These are phyloP conservation scores for Schizonepeta tenuifolia DNA, from an alignment of 257 asterid species.

Conservation along the genomic window DNA sequence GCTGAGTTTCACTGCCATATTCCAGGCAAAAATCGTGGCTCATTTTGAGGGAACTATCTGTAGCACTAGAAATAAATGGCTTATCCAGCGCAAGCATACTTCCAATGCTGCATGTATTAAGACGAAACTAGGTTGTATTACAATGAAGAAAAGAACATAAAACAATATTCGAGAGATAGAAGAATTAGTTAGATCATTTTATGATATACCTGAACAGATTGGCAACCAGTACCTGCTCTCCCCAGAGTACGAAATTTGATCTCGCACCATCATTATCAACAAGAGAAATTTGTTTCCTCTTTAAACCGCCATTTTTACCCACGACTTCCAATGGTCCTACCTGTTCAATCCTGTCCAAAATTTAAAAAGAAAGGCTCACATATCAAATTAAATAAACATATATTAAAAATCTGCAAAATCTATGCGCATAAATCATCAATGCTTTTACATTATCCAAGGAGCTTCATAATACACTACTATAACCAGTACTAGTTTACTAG, in stretches of 20 bases:
- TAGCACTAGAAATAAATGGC: slow-evolving; percentile 69
- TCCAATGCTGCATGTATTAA: slow-evolving; percentile 67
- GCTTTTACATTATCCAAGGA: not conserved
- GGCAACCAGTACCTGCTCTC: slow-evolving; percentile 79
- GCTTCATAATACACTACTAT: not conserved
- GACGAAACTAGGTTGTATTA: slow-evolving; percentile 18
- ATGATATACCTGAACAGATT: slow-evolving; percentile 72
- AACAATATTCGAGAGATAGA: not conserved
- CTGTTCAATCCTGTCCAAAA: slow-evolving; percentile 68
- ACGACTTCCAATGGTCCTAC: slow-evolving; percentile 75
- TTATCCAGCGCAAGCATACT: slow-evolving; percentile 91
- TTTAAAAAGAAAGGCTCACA: slow-evolving; percentile 22
- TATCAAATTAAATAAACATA: slow-evolving; percentile 11
- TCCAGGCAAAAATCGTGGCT: slow-evolving; percentile 66
- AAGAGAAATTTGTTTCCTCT: slow-evolving; percentile 77
- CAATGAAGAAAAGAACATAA: not conserved
- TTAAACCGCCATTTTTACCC: slow-evolving; percentile 58
- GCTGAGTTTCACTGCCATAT: slow-evolving; percentile 86
- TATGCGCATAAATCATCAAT: not conserved
- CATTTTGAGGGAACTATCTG: slow-evolving; percentile 52
- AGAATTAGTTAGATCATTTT: not conserved
- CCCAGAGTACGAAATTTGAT: slow-evolving; percentile 78
- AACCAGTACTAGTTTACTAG: not conserved
- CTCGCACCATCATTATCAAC: slow-evolving; percentile 72
- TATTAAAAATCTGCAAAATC: slow-evolving; percentile 13